A percentile compares a stretch with the other conserved stretches of the same genome.
Conservation (phyloP, 768 basidiomycete species). For the Butyriboletus loyo region DNA sequence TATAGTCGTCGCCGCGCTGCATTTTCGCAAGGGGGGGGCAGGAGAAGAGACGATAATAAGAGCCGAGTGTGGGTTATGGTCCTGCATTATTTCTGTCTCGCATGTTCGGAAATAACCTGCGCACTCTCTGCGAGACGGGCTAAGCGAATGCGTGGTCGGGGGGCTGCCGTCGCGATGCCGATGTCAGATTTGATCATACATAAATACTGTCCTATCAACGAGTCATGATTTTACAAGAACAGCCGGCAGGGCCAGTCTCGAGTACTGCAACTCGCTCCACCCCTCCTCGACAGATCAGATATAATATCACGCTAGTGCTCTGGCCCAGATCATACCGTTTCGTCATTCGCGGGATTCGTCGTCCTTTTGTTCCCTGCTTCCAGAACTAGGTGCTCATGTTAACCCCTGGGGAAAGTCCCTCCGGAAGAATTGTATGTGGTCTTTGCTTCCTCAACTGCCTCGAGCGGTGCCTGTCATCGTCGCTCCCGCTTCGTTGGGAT, state of each 20-base stretch:
- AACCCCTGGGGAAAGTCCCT: conserved; percentile 15
- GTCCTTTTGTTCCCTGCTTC: not conserved
- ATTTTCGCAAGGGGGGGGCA: conserved; percentile 1
- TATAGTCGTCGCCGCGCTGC: conserved; percentile 23
- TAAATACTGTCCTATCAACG: not conserved
- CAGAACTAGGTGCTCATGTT: conserved; percentile 22
- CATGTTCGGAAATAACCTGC: not conserved
- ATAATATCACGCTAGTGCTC: conserved; percentile 1
- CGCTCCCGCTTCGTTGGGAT: conserved; percentile 19
- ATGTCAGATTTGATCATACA: not conserved
- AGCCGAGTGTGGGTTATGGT: too few species aligned
- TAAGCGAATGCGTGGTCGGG: too few species aligned
- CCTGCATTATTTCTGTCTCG: not conserved
- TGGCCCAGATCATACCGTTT: conserved; percentile 3
- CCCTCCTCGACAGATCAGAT: conserved; percentile 17
- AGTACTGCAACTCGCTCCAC: conserved; percentile 11
- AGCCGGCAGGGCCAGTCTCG: conserved; percentile 12
- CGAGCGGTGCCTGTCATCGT: conserved; percentile 38
- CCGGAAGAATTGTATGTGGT: conserved; percentile 35
- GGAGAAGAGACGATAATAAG: too few species aligned
- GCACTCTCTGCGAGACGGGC: too few species aligned
- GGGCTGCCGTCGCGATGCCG: too few species aligned
- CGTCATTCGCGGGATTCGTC: conserved; percentile 1
- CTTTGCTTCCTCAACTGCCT: conserved; percentile 53
- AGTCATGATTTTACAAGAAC: conserved; percentile 1